phyloP scores from a whole-genome alignment of 202 grass and related monocot species.

The Miscanthus sacchariflorus region DNA sequence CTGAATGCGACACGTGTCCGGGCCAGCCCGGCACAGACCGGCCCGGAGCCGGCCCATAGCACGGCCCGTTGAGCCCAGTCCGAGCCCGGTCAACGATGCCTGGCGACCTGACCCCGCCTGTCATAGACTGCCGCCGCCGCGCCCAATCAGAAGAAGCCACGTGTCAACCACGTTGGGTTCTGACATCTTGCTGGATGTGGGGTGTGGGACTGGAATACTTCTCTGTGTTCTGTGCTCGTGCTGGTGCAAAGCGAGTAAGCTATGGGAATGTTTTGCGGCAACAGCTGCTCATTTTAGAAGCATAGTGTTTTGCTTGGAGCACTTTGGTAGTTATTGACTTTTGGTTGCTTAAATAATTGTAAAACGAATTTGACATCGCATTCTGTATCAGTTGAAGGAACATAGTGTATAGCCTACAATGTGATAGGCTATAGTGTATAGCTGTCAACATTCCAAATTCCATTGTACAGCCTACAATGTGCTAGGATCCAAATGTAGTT shows the following conservation, averaged over 20 bases:
- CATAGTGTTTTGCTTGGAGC: too few relatives aligned
- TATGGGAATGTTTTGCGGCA: neutral
- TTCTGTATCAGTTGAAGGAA: neutral
- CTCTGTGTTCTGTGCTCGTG: constrained; percentile 86
- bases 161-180: neutral
- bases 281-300: neutral
- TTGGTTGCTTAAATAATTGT: neutral
- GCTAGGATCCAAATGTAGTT: neutral
- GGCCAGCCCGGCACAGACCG: too few relatives aligned
- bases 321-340: neutral
- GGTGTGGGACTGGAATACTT: constrained; percentile 94
- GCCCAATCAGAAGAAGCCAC: too few relatives aligned
- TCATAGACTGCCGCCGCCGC: too few relatives aligned
- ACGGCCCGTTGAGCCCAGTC: too few relatives aligned
- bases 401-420: neutral
- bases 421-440: neutral
- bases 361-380: neutral
- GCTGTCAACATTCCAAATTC: neutral
- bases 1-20: too few relatives aligned
- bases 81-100: too few relatives aligned
- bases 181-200: constrained; percentile 73
- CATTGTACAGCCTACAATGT: neutral
- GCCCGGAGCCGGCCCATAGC: too few relatives aligned
- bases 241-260: constrained; percentile 83
- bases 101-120: too few relatives aligned